Evolutionary conservation across 2,329 filamentous ascomycete species (phyloP), one percentile per base, ranked within the genome.

Genomic region (Cladophialophora yegresii): DNA sequence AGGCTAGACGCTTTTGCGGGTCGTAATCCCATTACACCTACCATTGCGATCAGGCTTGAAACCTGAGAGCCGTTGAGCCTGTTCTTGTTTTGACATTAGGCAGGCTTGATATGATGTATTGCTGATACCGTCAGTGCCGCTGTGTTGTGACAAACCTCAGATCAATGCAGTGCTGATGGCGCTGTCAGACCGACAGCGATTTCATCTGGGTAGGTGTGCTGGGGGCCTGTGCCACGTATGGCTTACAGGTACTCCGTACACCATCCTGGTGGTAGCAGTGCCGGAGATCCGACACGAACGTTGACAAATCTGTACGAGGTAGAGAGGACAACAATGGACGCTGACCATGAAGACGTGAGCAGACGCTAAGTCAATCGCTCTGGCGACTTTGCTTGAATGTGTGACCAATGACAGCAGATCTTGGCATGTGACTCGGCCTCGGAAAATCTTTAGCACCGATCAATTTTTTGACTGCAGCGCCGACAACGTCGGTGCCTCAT

Each of bases 21-120:
- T 7, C 13, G 62, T 61, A 64, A 53, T 64, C 2, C 8, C 12
- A 20, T 57, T 64, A 64, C 62, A 36, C 28, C 23, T n/a, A 28
- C 20, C 22, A 10, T 54, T 26, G 51, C 30, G 13, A 10, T 20
- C 22, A 50, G 47, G 20, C 47, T 20, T 22, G 47, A 50, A n/a
- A 26, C 23, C 22, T 20, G 47, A 23, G 20, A 23, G 13, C 47
- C 23, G n/a, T 7, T 20, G 10, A 43, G 40, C 40, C 40, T 3
- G 3, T 12, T 50, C 22, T 23, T 26, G n/a, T 50, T 12, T n/a
- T 43, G 36, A 43, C 36, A 43, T 16, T 16, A 43, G 36, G 16
- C 7, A 43, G 36, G 2, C n/a, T n/a, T n/a, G 36, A 43, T 16
- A 40, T 13, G 36, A 40, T 16, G 36, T 43, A 43, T n/a, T 43